Base-by-base conservation (phyloP, 2,329 filamentous ascomycete species). In the Phialophora chinensis region DNA sequence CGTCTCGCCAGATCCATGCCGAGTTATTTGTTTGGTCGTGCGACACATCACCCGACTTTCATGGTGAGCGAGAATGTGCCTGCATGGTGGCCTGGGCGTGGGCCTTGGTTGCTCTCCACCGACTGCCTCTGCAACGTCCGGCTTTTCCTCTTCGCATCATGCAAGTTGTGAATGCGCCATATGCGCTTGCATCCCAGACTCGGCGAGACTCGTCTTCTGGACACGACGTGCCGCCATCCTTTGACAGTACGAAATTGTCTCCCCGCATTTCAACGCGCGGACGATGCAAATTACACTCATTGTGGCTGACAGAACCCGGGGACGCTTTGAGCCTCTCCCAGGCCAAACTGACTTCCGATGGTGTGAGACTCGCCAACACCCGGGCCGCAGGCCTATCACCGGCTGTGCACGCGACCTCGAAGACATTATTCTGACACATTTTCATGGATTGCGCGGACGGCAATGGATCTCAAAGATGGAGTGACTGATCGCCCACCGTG, bases 21-120 rank as follows among this genome's bases (percentile, higher is more conserved):
- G 53, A 31, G 53, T 33, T 4, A 55, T 55, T 55, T 55, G 29
- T 35, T 29, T 12, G 8, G 53, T 55, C 53, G 11, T 35, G 4
- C 53, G 27, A 55, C 29, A 55, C 27, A 55, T 55, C 53, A 55
- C 27, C 53, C 12, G 53, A 55, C 29, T 35, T 7, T 55, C 27
- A 14, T 11, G 10, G 8, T 27, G 23, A 52, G 49, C 49, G 14
- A 17, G 47, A 50, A 25, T 10, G 47, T 52, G 17, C 25, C 25
- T 23, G 49, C 49, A 17, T 55, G 23, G 12, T 35, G 33, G 33
- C 2, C 33, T 35, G 33, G 33, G 8, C 8, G 31, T 10, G 29
- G 29, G 25, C 25, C 14, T 54, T 27, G 11, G 11, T 54, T 31
- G 50, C 12, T 27, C 50, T 31, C 50, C 50, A 54, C 50, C 25